Evolutionary conservation across 805 yeast genomes (phyloP).

Genomic region (Saccharomyces eubayanus): DNA sequence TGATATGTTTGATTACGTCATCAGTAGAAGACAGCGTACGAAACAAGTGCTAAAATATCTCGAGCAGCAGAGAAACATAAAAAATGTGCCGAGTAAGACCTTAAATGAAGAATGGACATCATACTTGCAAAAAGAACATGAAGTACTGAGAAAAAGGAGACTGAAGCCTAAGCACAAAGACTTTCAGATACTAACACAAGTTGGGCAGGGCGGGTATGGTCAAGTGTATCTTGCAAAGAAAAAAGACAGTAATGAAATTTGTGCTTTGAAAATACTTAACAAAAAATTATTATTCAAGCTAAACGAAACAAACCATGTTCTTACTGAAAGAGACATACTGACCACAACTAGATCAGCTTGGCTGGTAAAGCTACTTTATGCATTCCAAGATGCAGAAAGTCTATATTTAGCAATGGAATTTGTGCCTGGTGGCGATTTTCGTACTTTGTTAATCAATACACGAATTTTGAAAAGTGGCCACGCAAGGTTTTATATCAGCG

Average conservation of each 20-base stretch:
- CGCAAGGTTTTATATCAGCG: slow-evolving; percentile 88
- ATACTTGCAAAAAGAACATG: slow-evolving; percentile 77
- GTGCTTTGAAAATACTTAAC: slow-evolving; percentile 88
- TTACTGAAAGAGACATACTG: slow-evolving; percentile 92
- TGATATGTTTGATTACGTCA: slow-evolving; percentile 89
- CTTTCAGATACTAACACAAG: slow-evolving; percentile 93
- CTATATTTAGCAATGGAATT: slow-evolving; percentile 96
- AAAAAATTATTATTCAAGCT: slow-evolving; percentile 77
- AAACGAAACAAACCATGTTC: slow-evolving; percentile 91
- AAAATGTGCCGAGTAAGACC: slow-evolving; percentile 31
- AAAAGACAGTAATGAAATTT: slow-evolving; percentile 87
- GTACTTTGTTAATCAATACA: slow-evolving; percentile 88
- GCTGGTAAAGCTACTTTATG: slow-evolving; percentile 88
- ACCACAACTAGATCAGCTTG: slow-evolving; percentile 93
- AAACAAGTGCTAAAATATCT: slow-evolving; percentile 56
- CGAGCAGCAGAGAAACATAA: slow-evolving; percentile 26
- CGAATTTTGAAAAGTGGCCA: slow-evolving; percentile 90
- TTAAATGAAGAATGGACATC: slow-evolving; percentile 58
- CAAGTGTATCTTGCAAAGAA: slow-evolving; percentile 93
- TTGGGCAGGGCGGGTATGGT: slow-evolving; percentile 99
- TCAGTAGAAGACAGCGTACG: slow-evolving; percentile 74
- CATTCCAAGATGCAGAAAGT: slow-evolving; percentile 87
- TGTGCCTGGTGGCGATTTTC: slow-evolving; percentile 98
- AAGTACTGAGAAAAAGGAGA: slow-evolving; percentile 77
- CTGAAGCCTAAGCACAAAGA: slow-evolving; percentile 89